These are phyloP conservation scores for Lactuca sativa DNA, from an alignment of 129 eudicot genomes.

Conservation along the genomic window DNA sequence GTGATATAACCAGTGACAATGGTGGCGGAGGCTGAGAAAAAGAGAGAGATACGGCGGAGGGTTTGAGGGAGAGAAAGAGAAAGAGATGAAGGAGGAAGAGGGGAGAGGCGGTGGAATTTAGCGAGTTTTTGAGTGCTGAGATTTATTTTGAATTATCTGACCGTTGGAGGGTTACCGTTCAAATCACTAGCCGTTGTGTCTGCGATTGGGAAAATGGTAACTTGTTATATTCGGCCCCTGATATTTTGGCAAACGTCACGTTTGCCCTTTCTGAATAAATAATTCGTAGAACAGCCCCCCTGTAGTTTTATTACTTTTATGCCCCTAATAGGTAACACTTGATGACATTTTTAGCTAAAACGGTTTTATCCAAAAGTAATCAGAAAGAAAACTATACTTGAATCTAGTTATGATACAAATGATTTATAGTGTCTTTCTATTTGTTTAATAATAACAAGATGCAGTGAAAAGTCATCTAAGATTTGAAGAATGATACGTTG, in stretches of 20 bases:
- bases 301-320: constrained; percentile 12
- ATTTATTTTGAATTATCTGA: constrained; percentile 38
- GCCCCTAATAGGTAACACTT: not conserved
- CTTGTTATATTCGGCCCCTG: constrained; percentile 19
- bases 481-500: not conserved
- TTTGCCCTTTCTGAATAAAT: not conserved
- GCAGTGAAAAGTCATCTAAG: not conserved
- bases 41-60: constrained; percentile 20
- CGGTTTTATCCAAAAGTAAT: not conserved
- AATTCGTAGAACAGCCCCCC: not conserved
- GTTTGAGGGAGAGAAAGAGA: constrained; percentile 17
- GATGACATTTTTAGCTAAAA: not conserved
- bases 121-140: constrained; percentile 21
- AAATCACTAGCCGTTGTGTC: constrained; percentile 59
- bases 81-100: constrained; percentile 23
- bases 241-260: constrained; percentile 4
- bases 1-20: constrained; percentile 1
- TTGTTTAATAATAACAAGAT: not conserved
- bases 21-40: constrained; percentile 17
- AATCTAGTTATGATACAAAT: not conserved
- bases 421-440: not conserved
- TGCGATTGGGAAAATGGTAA: constrained; percentile 20
- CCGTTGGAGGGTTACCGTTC: constrained; percentile 72
- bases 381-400: not conserved
- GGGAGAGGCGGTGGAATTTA: constrained; percentile 31